Evolutionary conservation across 2,329 filamentous ascomycete genomes (phyloP), one percentile per base, ranked within the genome.

Genomic region (Grosmannia clavigera): DNA sequence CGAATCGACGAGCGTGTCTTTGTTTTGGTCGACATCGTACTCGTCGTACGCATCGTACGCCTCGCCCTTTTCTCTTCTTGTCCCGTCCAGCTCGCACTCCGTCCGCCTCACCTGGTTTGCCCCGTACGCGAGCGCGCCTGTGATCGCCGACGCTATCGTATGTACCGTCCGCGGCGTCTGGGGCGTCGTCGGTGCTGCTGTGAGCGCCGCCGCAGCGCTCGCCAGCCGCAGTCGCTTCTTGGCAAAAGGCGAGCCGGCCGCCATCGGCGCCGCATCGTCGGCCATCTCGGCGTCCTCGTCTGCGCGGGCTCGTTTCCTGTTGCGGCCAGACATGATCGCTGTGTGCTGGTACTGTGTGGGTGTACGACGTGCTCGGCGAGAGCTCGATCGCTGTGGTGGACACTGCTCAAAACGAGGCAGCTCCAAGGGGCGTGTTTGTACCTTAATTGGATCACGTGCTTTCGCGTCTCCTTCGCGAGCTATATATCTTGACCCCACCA

Each of bases 41-140:
- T 48, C 55, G 38, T 68, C 66, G 12, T 67, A 64, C 25, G 67
- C 59, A 16, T 68, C 68, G 48, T 65, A 65, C 10, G 63, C 38
- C 22, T 22, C 22, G 22, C 22, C 22, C 22, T 22, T 22, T 22
- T 22, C 22, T 22, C 22, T 22, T 22, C 22, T 22, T 22, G 22
- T 22, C 22, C 51, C 58, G 60, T 61, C 63, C 12, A 62, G 57
- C 4, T 59, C 61, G 16, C 60, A 43, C 22, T 57, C 22, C 10
- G 22, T 7, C 22, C 33, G n/a, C n/a, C 38, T 33, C 5, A 48
- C 46, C 29, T 61, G 53, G 25, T 55, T 38, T 2, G 60, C 59
- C 14, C 63, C 61, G 53, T 48, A 57, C 5, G 51, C 58, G 4
- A 63, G 27, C 7, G 62, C 64, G 2, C 63, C 64, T 4, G 60